phyloP scores from a whole-genome alignment of 192 early-diverging fungal genomes.

The Phlyctochytrium arcticum region DNA sequence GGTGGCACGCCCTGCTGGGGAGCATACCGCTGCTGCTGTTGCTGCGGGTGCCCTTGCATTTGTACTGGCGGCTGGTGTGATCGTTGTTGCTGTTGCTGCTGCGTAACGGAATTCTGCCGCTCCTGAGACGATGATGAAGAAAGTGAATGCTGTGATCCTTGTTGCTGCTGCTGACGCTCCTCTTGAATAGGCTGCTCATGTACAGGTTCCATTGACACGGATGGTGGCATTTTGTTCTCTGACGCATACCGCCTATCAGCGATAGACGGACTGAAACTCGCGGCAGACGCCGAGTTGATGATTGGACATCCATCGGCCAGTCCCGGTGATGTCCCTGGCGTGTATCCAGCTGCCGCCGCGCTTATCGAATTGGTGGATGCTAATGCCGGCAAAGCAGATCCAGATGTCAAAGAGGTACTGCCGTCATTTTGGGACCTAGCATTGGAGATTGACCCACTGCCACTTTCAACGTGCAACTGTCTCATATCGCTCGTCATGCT shows the following conservation, averaged over 20 bases:
- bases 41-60: background rate
- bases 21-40: conserved; percentile 2
- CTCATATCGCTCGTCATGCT: no score
- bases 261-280: background rate
- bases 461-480: no score
- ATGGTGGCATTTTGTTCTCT: no score
- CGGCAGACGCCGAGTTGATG: background rate
- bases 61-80: background rate
- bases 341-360: background rate
- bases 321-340: no score
- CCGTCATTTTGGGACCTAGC: no score
- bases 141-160: background rate
- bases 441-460: no score
- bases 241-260: background rate
- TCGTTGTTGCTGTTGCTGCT: background rate
- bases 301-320: background rate
- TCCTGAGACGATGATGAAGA: background rate
- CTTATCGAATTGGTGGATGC: background rate
- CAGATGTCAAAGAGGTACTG: no score
- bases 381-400: background rate
- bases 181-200: conserved; percentile 1
- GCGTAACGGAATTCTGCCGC: background rate
- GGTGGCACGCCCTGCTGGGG: no score
- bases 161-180: background rate
- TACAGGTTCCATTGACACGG: background rate